Base-by-base conservation (phyloP, 2,329 filamentous ascomycete genomes). In the Akanthomyces lecanii region DNA sequence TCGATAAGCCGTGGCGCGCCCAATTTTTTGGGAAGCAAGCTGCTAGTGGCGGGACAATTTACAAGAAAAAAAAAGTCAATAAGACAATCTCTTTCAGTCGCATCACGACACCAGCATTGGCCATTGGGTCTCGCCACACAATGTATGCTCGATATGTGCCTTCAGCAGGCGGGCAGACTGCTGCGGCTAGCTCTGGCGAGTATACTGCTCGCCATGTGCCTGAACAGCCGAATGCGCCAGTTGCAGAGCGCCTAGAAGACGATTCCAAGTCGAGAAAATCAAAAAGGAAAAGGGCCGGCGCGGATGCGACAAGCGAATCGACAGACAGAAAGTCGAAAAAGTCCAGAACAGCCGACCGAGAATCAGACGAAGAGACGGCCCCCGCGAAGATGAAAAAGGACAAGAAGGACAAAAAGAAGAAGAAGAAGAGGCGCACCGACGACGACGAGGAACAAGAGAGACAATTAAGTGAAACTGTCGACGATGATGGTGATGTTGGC, bases 71-170 rank as follows among this genome's bases (percentile, higher is more conserved):
- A 42, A 61, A 44, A 45, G 12, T 33, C 48, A 3, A 33, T 21
- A n/a, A 40, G 5, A 45, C 25, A 11, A 18, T 10, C 28, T 42
- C 23, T 14, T 25, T 7, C 12, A 25, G 30, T 53, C 58, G 50
- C 58, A 53, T 47, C 14, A 47, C 50, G 36, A 8, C 28, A 54
- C 48, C 18, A 25, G 33, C 5, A 33, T 23, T 36, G 30, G 54
- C 61, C 67, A 67, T 70, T 71, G 66, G 28, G 45, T 30, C 21
- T 47, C 54, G 57, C 36, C 33, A 60, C 65, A 70, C 12, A 30
- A 78, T 78, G 76, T 79, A 81, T 67, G 73, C 78, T 53, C 73
- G 79, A 66, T 81, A 81, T 63, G 69, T 81, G 18, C 78, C 76
- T 47, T 70, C 73, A 7, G 23, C 70, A 10, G 72, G 74, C 64